These are phyloP conservation scores for Wallacemonas sp. DNA, from an alignment of 208 protist genomes.

Conservation along the genomic window DNA sequence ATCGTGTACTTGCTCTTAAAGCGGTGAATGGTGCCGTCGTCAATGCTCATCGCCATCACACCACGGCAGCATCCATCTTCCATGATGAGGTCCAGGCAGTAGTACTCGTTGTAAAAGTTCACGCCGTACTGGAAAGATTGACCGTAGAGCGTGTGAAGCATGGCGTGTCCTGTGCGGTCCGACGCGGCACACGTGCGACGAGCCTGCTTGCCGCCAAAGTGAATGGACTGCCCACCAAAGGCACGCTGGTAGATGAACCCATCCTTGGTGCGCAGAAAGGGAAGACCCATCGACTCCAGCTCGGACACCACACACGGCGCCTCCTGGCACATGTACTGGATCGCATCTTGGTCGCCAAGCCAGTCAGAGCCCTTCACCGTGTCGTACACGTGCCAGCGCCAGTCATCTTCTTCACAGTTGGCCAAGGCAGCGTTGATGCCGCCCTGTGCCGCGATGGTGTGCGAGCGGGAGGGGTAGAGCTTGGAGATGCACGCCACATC, in stretches of 20 bases:
- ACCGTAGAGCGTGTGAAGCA: constrained; percentile 99
- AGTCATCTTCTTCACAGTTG: constrained; percentile 98
- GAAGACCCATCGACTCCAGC: constrained; percentile 98
- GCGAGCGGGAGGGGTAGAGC: constrained; percentile 98
- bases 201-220: constrained; percentile 97
- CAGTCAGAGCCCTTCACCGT: constrained; percentile 99
- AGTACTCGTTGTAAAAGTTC: constrained; percentile 99
- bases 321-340: constrained; percentile 99
- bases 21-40: constrained; percentile 98
- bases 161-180: constrained; percentile 98
- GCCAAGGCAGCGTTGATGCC: constrained; percentile 99
- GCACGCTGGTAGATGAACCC: constrained; percentile 99
- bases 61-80: constrained; percentile 96
- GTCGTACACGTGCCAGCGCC: constrained; percentile 99
- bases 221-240: constrained; percentile 98
- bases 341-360: constrained; percentile 99
- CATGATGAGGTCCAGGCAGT: constrained; percentile 99
- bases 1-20: constrained; percentile 97
- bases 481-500: constrained; percentile 98
- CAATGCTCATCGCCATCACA: constrained; percentile 96
- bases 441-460: constrained; percentile 99
- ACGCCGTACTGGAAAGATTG: constrained; percentile 96
- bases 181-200: constrained; percentile 97
- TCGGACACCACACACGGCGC: constrained; percentile 92
- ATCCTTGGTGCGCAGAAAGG: constrained; percentile 98